Evolutionary conservation across 176 grass and related monocot species (phyloP).

Genomic region (Oryza glaberrima): DNA sequence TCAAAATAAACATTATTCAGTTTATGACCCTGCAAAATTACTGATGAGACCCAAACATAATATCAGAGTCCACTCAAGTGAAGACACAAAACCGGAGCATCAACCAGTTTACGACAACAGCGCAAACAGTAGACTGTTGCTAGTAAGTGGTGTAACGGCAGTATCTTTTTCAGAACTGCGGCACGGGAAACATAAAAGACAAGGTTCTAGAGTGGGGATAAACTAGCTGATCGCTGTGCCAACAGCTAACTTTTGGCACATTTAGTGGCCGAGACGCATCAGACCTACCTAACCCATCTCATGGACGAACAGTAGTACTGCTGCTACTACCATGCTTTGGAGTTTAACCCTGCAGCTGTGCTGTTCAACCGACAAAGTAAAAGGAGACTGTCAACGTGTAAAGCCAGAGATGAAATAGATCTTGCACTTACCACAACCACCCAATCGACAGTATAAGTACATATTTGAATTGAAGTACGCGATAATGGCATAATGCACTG

Average conservation of each 20-base stretch:
- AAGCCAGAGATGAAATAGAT: background rate
- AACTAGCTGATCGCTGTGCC: background rate
- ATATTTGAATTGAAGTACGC: background rate
- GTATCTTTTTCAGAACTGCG: background rate
- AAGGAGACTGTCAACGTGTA: constrained; percentile 7
- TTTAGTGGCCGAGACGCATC: background rate
- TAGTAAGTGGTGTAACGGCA: background rate
- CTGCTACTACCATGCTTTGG: background rate
- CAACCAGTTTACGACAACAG: background rate
- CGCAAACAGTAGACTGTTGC: background rate
- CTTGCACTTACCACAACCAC: background rate
- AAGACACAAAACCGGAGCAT: background rate
- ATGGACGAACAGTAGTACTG: background rate
- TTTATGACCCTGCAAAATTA: background rate
- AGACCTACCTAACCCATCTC: background rate
- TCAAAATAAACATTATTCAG: background rate
- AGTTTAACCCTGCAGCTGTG: background rate
- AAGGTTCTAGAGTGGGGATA: background rate
- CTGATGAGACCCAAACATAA: background rate
- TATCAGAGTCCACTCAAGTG: background rate
- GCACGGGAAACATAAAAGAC: background rate
- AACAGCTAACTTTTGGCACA: background rate
- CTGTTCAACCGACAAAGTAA: background rate
- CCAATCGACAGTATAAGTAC: background rate
- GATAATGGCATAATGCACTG: background rate